These are phyloP conservation scores for Tetrapyrgos nigripes DNA, from an alignment of 1,284 basidiomycete genomes.

Conservation along the genomic window DNA sequence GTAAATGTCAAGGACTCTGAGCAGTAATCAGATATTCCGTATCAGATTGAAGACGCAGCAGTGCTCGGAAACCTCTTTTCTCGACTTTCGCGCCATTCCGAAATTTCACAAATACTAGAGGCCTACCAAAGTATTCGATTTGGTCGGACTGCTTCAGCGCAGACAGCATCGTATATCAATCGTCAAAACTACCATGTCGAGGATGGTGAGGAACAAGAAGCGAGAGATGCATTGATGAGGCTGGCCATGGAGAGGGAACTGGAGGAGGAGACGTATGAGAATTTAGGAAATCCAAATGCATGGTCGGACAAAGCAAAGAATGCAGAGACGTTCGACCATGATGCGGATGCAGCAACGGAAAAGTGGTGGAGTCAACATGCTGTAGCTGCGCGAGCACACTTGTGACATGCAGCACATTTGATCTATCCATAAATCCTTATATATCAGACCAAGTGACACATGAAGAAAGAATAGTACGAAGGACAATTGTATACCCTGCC, in stretches of 20 bases:
- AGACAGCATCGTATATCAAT: constrained; percentile 54
- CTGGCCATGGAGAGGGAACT: constrained; percentile 9
- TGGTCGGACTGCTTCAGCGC: constrained; percentile 52
- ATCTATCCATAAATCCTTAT: not conserved
- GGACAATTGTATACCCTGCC: too few species aligned
- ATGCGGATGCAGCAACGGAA: constrained; percentile 55
- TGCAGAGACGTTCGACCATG: constrained; percentile 51
- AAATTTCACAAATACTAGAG: constrained; percentile 52
- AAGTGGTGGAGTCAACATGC: constrained; percentile 45
- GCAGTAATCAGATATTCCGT: too few species aligned
- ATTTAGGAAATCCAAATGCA: constrained; percentile 50
- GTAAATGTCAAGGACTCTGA: not conserved
- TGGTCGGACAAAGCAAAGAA: constrained; percentile 59
- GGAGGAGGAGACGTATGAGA: constrained; percentile 15
- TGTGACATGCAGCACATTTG: not conserved
- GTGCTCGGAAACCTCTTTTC: constrained; percentile 67
- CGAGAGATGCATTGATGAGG: constrained; percentile 1
- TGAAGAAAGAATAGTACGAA: not conserved
- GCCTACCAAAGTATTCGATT: constrained; percentile 61
- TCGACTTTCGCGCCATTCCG: constrained; percentile 44
- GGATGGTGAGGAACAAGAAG: constrained; percentile 41
- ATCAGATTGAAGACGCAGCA: constrained; percentile 66
- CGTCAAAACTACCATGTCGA: constrained; percentile 59
- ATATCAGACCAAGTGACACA: not conserved
- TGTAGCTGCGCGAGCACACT: not conserved